A percentile compares a stretch with the other conserved stretches of the same genome.
Evolutionary conservation across 352 stramenopile genomes (phyloP).

Genomic region (Phytopythium vexans): DNA sequence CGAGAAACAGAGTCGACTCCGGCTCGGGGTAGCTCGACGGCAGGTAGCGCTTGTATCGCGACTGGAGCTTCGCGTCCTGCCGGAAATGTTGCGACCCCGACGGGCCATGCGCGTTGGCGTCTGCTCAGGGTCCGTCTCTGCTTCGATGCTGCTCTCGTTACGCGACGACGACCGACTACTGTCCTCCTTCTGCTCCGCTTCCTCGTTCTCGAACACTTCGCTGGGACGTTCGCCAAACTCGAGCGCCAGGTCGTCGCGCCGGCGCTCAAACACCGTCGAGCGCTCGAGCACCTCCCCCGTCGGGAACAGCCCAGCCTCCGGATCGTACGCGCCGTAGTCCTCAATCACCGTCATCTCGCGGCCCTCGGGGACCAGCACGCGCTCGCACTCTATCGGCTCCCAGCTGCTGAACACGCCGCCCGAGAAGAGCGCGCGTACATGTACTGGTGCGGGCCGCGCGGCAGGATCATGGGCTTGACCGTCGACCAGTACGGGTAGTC

Average conservation of each 20-base stretch:
- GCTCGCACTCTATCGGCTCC: slow-evolving; percentile 72
- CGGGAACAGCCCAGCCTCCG: slow-evolving; percentile 55
- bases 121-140: not conserved
- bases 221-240: slow-evolving; percentile 6
- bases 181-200: slow-evolving; percentile 16
- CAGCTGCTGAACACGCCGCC: slow-evolving; percentile 80
- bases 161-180: not conserved
- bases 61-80: slow-evolving; percentile 68
- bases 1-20: slow-evolving; percentile 78
- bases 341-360: slow-evolving; percentile 81
- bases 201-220: slow-evolving; percentile 6
- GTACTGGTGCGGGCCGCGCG: slow-evolving; percentile 82
- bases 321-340: slow-evolving; percentile 68
- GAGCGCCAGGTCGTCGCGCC: slow-evolving; percentile 17
- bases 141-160: slow-evolving; percentile 12
- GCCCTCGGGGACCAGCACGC: slow-evolving; percentile 71
- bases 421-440: slow-evolving; percentile 89
- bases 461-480: slow-evolving; percentile 91
- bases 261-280: slow-evolving; percentile 59
- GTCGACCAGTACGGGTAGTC: slow-evolving; percentile 96
- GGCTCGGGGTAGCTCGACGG: slow-evolving; percentile 65
- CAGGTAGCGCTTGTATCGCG: slow-evolving; percentile 78
- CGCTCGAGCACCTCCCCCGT: slow-evolving; percentile 55
- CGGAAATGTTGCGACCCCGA: slow-evolving; percentile 54
- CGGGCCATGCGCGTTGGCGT: slow-evolving; percentile 1